phyloP scores from a whole-genome alignment of 345 rosid species.

The Isatis tinctoria region DNA sequence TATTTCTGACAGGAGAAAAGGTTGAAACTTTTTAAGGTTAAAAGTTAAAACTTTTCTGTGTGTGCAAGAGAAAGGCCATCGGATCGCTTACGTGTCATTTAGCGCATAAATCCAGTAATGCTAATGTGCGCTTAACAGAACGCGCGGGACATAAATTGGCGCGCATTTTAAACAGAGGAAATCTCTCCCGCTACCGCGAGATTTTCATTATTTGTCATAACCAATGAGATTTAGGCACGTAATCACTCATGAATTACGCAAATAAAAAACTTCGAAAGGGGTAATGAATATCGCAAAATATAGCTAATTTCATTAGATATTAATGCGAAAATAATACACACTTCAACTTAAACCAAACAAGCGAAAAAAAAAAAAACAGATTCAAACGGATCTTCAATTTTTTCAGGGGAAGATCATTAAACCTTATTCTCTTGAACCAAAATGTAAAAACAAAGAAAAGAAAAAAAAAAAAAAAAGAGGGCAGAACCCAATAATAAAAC shows the following conservation, averaged over 20 bases:
- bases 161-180: background rate
- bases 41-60: background rate
- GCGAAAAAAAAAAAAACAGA: background rate
- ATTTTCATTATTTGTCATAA: background rate
- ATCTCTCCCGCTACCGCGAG: constrained; percentile 6
- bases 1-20: constrained; percentile 8
- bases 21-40: background rate
- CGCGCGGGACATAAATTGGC: constrained; percentile 25
- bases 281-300: background rate
- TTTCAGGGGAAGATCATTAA: background rate
- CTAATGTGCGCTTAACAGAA: constrained; percentile 9
- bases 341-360: background rate
- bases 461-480: too few relatives aligned
- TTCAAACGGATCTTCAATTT: background rate
- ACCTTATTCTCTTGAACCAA: background rate
- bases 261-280: background rate
- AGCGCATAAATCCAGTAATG: background rate
- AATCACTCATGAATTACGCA: background rate
- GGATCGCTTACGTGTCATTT: background rate
- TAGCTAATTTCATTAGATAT: constrained; percentile 6
- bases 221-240: background rate
- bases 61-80: background rate
- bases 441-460: too few relatives aligned
- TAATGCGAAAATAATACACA: constrained; percentile 20
- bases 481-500: constrained; percentile 2